A percentile compares a stretch with the other conserved stretches of the same genome.
phyloP scores from a whole-genome alignment of 2,329 filamentous ascomycete genomes.

The Verticillium nonalfalfae region DNA sequence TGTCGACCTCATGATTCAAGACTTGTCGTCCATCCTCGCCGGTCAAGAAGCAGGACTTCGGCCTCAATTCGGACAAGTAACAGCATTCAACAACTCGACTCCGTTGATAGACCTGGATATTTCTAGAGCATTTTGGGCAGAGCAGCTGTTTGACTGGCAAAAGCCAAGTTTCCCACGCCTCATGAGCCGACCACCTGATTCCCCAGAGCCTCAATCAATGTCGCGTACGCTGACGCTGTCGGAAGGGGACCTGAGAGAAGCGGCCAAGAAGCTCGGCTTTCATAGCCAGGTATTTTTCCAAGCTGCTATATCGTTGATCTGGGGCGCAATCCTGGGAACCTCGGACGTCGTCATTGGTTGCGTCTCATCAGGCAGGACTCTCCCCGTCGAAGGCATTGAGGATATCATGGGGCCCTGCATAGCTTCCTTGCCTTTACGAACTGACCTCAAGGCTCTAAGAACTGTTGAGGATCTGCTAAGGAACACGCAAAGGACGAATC shows the following conservation, averaged over 20 bases:
- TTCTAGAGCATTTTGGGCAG: slow-evolving; percentile 62
- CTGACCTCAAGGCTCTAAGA: slow-evolving; percentile 45
- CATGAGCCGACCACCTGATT: slow-evolving; percentile 15
- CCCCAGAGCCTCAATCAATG: slow-evolving; percentile 18
- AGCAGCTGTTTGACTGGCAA: slow-evolving; percentile 52
- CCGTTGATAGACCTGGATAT: slow-evolving; percentile 22
- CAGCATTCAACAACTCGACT: slow-evolving; percentile 35
- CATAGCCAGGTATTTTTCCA: slow-evolving; percentile 72
- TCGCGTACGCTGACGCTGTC: slow-evolving; percentile 24
- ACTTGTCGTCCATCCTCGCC: slow-evolving; percentile 50
- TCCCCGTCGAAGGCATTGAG: slow-evolving; percentile 66
- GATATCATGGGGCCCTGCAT: slow-evolving; percentile 75
- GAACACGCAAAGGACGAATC: slow-evolving; percentile 58
- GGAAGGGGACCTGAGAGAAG: slow-evolving; percentile 22
- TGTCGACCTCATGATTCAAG: slow-evolving; percentile 64
- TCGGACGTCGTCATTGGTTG: slow-evolving; percentile 68
- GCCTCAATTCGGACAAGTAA: slow-evolving; percentile 56
- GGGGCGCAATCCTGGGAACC: slow-evolving; percentile 57
- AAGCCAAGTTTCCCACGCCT: slow-evolving; percentile 46
- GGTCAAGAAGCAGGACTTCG: slow-evolving; percentile 24
- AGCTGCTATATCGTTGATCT: slow-evolving; percentile 59
- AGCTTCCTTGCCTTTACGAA: slow-evolving; percentile 65
- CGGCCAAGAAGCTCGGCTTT: slow-evolving; percentile 35
- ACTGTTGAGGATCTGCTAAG: slow-evolving; percentile 55
- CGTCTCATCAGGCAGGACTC: slow-evolving; percentile 74